Conservation (phyloP, 2,329 filamentous ascomycete species). For the Penicillium capsulatum region DNA sequence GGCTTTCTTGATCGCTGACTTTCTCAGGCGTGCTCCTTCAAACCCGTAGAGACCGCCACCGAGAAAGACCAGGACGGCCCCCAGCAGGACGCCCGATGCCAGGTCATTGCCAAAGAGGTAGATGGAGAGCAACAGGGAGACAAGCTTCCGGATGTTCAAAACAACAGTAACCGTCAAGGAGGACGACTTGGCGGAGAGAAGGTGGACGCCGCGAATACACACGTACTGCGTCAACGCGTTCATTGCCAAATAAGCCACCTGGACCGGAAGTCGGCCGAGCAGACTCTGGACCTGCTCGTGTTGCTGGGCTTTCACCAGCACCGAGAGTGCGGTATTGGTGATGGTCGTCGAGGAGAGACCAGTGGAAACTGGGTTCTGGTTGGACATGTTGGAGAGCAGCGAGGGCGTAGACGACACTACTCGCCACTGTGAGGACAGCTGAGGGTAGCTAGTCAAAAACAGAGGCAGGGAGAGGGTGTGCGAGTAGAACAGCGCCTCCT, state of each 20-base stretch:
- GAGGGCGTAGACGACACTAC: conserved; percentile 34
- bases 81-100: conserved; percentile 69
- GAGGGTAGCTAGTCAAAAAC: conserved; percentile 38
- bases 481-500: conserved; percentile 94
- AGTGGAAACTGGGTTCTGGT: background rate
- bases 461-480: conserved; percentile 50
- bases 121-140: conserved; percentile 85
- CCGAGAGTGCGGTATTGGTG: conserved; percentile 10
- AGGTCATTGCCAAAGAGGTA: conserved; percentile 89
- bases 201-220: conserved; percentile 92
- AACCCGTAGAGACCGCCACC: conserved; percentile 88
- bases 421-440: conserved; percentile 36
- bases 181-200: conserved; percentile 82
- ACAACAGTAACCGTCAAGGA: conserved; percentile 96
- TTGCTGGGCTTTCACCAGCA: conserved; percentile 13
- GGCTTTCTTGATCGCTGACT: conserved; percentile 18
- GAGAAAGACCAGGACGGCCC: conserved; percentile 80
- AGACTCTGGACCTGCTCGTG: conserved; percentile 21
- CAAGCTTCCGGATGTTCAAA: conserved; percentile 88
- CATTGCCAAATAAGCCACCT: conserved; percentile 39
- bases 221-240: conserved; percentile 82
- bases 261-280: conserved; percentile 30
- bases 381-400: conserved; percentile 24
- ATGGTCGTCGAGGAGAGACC: conserved; percentile 1
- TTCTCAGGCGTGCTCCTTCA: conserved; percentile 50